These are phyloP conservation scores for Pseudovirgaria hyperparasitica DNA, from an alignment of 2,329 filamentous ascomycete species.

Conservation along the genomic window DNA sequence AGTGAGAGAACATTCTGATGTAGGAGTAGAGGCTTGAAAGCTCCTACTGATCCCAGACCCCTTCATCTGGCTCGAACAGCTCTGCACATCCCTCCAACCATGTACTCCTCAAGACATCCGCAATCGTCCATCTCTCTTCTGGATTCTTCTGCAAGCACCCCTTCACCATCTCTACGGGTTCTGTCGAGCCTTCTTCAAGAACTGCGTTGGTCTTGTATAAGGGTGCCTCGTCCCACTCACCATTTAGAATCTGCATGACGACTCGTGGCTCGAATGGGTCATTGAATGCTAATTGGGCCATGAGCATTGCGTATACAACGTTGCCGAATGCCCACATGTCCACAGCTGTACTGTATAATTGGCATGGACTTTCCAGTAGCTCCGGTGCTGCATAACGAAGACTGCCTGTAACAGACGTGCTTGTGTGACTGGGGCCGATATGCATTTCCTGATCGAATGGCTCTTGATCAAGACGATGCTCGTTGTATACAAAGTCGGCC, in stretches of 20 bases:
- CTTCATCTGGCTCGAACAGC: slow-evolving; percentile 15
- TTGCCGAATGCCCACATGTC: slow-evolving; percentile 59
- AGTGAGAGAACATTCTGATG: not conserved
- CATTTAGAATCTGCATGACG: slow-evolving; percentile 44
- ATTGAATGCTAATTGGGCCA: slow-evolving; percentile 49
- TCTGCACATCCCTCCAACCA: slow-evolving; percentile 36
- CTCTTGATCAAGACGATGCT: slow-evolving; percentile 37
- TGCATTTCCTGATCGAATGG: slow-evolving; percentile 26
- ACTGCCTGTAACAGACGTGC: slow-evolving; percentile 47
- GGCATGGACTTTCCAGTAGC: slow-evolving; percentile 26
- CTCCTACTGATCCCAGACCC: not conserved
- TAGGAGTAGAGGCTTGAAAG: not conserved
- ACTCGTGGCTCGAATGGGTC: slow-evolving; percentile 47
- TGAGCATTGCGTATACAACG: slow-evolving; percentile 47
- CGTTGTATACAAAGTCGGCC: slow-evolving; percentile 51
- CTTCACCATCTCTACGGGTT: slow-evolving; percentile 43
- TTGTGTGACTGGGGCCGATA: slow-evolving; percentile 43
- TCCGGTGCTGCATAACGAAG: slow-evolving; percentile 43
- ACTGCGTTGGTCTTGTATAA: slow-evolving; percentile 32
- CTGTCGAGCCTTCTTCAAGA: slow-evolving; percentile 22
- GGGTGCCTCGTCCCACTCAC: slow-evolving; percentile 43
- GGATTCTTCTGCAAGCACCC: slow-evolving; percentile 48
- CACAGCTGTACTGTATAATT: slow-evolving; percentile 40
- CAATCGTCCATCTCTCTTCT: slow-evolving; percentile 43
- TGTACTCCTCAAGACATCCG: slow-evolving; percentile 39